phyloP scores from a whole-genome alignment of 257 asterid genomes.

The Apocynum venetum region DNA sequence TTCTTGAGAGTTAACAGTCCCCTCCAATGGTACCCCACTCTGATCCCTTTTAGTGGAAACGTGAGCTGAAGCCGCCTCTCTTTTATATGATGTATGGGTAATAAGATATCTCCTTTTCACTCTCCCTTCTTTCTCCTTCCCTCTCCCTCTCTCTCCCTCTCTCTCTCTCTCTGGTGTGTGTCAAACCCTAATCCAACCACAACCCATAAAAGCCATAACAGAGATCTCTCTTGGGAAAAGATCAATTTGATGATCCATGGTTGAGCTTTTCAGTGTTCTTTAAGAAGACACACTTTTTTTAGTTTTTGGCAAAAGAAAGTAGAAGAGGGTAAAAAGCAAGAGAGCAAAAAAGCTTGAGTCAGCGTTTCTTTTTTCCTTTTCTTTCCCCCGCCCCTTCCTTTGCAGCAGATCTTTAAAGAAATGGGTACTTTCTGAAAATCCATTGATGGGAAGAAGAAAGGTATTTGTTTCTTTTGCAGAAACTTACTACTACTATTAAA shows the following conservation, averaged over 20 bases:
- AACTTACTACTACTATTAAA: conserved; percentile 17
- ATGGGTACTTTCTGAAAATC: conserved; percentile 28
- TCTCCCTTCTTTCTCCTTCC: neutral
- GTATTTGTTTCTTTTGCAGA: conserved; percentile 16
- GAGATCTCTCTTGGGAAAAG: conserved; percentile 8
- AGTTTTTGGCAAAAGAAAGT: neutral
- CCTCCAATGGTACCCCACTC: conserved; percentile 55
- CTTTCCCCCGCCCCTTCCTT: neutral
- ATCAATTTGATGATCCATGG: conserved; percentile 20
- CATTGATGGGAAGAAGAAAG: conserved; percentile 11
- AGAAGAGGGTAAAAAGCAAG: neutral
- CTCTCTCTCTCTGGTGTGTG: neutral
- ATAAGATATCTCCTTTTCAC: neutral
- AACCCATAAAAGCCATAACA: neutral
- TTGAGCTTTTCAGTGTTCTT: conserved; percentile 4
- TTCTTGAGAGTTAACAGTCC: conserved; percentile 17
- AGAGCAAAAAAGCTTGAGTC: conserved; percentile 10
- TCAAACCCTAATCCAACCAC: conserved; percentile 37
- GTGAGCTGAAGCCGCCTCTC: conserved; percentile 34
- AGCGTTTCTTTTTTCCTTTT: neutral
- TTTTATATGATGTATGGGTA: conserved; percentile 15
- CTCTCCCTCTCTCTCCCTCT: neutral
- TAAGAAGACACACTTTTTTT: neutral
- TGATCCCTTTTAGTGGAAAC: conserved; percentile 45
- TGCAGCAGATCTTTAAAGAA: conserved; percentile 35